Evolutionary conservation across 257 asterid genomes (phyloP), one percentile per base, ranked within the genome.

Genomic region (Marsdenia floribunda): DNA sequence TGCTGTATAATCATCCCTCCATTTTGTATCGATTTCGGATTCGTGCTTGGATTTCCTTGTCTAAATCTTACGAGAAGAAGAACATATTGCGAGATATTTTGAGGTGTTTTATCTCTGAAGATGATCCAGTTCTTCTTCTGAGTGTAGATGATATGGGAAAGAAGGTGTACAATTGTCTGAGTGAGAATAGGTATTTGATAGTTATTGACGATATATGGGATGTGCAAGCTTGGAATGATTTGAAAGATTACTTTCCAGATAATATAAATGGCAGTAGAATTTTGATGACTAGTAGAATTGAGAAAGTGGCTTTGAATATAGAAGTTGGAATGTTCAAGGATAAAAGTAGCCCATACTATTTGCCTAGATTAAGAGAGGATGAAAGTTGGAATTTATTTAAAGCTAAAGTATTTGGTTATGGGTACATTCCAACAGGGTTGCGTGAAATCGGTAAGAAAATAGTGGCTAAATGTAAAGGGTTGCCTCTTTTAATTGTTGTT

Each of bases 201-300:
- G 67, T 72, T 6, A 19, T 72, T 12, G 76, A 72, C 37, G 76
- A 72, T 72, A 44, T 72, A 33, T 72, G 76, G 68, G 65, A 24
- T 57, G 40, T 47, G 6, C 4, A 42, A 0, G 52, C 37, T 2
- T 73, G 76, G 76, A 46, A 73, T 22, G 14, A 21, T 8, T 38
- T 73, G 26, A 40, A 44, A 58, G 24, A 6, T 12, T n/a, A 24
- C 44, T 29, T 73, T 15, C 76, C 76, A 0, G 0, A 14, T 1
- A 37, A 40, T 42, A 37, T 6, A 3, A 40, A 38, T 2, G 29
- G 40, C 24, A 58, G 76, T 73, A 42, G 57, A 22, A 58, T 73
- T 46, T 55, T 73, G 21, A 37, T 73, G 26, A 58, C 68, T 12
- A 73, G 55, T 15, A 15, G 76, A 44, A n/a, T 58, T 11, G 38